Percentiles rank a stretch among this genome's conserved stretches.
Evolutionary conservation across 2,329 filamentous ascomycete genomes (phyloP).

Genomic region (Fonsecaea pedrosoi): DNA sequence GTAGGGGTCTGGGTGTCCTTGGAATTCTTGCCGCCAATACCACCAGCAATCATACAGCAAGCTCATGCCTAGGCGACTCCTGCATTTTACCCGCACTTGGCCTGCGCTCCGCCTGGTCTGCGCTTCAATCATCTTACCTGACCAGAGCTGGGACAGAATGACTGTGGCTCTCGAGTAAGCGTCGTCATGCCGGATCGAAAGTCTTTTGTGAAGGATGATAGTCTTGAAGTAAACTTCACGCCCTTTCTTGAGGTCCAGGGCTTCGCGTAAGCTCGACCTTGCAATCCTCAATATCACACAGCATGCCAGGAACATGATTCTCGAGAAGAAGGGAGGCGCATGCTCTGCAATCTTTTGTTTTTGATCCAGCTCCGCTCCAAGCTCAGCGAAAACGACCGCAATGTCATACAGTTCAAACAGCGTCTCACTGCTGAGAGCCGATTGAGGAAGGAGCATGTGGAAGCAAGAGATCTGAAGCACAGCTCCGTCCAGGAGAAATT

Average conservation of each 20-base stretch:
- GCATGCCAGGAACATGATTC: constrained; percentile 6
- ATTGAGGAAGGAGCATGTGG: constrained; percentile 8
- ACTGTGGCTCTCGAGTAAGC: not conserved
- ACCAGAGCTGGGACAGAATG: constrained; percentile 9
- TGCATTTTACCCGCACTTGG: not conserved
- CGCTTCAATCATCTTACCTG: not conserved
- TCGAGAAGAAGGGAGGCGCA: constrained; percentile 10
- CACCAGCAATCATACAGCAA: constrained; percentile 24
- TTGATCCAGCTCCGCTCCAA: constrained; percentile 8
- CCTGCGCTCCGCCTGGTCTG: not conserved
- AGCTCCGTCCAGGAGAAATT: constrained; percentile 7
- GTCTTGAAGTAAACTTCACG: not conserved
- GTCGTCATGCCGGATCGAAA: not conserved
- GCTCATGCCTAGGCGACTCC: constrained; percentile 17
- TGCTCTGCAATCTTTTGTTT: constrained; percentile 2
- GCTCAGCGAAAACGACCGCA: not conserved
- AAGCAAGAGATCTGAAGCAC: constrained; percentile 11
- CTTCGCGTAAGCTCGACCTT: constrained; percentile 13
- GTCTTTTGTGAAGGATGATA: constrained; percentile 7
- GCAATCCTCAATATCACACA: constrained; percentile 5
- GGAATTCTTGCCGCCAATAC: constrained; percentile 24
- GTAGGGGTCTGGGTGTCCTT: constrained; percentile 18
- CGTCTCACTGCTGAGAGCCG: constrained; percentile 10
- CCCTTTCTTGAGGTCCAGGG: constrained; percentile 9
- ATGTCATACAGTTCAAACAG: constrained; percentile 7